Evolutionary conservation across 257 asterid species (phyloP), one percentile per base, ranked within the genome.

Genomic region (Plantago ovata): DNA sequence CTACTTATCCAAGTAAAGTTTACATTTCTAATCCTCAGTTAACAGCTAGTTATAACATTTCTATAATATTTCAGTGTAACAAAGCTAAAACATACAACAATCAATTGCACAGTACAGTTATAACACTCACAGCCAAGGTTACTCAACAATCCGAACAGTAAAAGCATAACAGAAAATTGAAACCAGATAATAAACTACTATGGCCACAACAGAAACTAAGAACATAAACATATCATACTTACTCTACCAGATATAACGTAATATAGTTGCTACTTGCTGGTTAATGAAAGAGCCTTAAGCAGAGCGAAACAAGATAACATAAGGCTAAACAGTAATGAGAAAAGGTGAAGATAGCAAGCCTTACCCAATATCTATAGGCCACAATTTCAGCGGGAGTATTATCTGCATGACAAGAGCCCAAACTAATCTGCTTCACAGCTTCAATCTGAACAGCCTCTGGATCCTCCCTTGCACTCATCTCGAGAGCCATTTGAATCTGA

Each of bases 361-460:
- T 75, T 77, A 92, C 98, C 98, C 98, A 87, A 70, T 87, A 92
- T 69, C 95, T 73, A 65, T 78, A 87, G 1, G 95, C 96, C 60
- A 85, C 76, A 46, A 88, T 87, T 74, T 88, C 95, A 28, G 98
- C 98, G 0, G 90, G 93, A 45, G 93, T 77, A 49, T 88, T 84
- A 62, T 85, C 84, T 6, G 84, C 79, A 10, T 77, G 78, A 64
- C 81, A 79, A 51, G 96, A 77, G 62, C 96, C 95, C 59, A 92
- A 88, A 73, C 98, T 92, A 63, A 92, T 92, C 80, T 88, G 95
- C 73, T 92, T 92, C 33, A 92, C 96, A 63, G 98, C 98, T 79
- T 92, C 98, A 72, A 88, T 92, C 72, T 92, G 98, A 63, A 85
- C 96, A 32, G 98, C 98, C 82, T 88, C 98, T 0, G 98, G 98